Conservation (phyloP, 1,139 yeast species). For the Pichia terricola region DNA sequence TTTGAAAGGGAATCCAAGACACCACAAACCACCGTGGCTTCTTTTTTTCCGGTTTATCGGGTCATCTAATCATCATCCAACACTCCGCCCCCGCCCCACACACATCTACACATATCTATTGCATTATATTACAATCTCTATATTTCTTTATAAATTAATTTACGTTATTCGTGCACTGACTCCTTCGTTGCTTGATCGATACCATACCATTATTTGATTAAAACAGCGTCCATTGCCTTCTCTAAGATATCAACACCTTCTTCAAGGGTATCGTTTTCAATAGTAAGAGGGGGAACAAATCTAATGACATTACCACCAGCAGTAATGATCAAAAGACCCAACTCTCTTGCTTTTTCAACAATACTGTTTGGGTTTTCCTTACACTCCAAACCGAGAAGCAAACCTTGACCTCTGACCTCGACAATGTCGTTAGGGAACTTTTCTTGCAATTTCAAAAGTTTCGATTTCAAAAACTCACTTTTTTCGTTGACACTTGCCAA, state of each 20-base stretch:
- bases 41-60: too few species aligned
- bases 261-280: conserved; percentile 55
- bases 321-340: conserved; percentile 74
- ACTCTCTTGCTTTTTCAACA: conserved; percentile 59
- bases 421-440: conserved; percentile 50
- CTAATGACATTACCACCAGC: conserved; percentile 89
- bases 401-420: conserved; percentile 79
- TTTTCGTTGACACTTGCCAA: conserved; percentile 49
- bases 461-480: conserved; percentile 42
- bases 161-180: too few species aligned
- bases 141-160: too few species aligned
- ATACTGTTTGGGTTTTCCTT: conserved; percentile 55
- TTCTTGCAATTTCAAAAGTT: conserved; percentile 42
- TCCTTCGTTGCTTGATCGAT: too few species aligned
- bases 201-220: too few species aligned
- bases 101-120: too few species aligned
- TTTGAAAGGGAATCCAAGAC: too few species aligned
- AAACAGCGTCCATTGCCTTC: conserved; percentile 29
- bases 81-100: too few species aligned
- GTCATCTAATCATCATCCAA: too few species aligned
- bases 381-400: conserved; percentile 77
- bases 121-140: too few species aligned
- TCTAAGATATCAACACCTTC: conserved; percentile 66
- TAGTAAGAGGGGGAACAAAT: conserved; percentile 86
- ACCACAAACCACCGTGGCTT: too few species aligned